Conservation (phyloP, 768 basidiomycete genomes). For the Russula compacta region DNA sequence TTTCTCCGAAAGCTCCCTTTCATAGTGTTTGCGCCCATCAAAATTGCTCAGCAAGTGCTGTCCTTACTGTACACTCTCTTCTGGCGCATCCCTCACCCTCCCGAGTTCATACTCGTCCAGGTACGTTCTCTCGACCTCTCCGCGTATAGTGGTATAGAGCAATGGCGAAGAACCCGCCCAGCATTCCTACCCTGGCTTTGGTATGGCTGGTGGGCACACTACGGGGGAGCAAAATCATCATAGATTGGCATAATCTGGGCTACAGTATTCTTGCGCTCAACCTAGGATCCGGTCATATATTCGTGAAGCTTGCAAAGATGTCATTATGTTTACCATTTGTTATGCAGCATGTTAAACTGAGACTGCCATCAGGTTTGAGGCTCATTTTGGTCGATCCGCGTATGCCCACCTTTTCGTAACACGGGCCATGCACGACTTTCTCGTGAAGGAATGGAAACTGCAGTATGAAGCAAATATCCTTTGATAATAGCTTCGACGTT, state of each 20-base stretch:
- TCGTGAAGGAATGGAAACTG: conserved; percentile 67
- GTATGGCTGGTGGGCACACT: conserved; percentile 65
- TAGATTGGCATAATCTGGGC: conserved; percentile 99
- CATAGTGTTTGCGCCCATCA: conserved; percentile 67
- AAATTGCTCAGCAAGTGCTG: conserved; percentile 62
- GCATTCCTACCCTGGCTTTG: conserved; percentile 85
- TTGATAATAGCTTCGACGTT: neutral
- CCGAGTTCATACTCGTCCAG: conserved; percentile 85
- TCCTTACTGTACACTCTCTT: conserved; percentile 55
- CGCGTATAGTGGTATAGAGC: neutral
- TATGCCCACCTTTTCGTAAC: conserved; percentile 94
- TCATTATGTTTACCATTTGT: conserved; percentile 27
- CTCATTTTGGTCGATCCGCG: conserved; percentile 66
- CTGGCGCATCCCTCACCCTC: conserved; percentile 51
- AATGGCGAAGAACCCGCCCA: conserved; percentile 77
- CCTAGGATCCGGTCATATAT: conserved; percentile 54
- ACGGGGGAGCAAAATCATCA: conserved; percentile 77
- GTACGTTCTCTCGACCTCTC: conserved; percentile 35
- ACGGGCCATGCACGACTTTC: conserved; percentile 65
- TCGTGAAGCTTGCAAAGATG: conserved; percentile 72
- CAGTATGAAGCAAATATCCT: conserved; percentile 40
- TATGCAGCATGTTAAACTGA: neutral
- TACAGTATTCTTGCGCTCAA: conserved; percentile 85
- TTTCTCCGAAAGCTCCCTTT: conserved; percentile 51
- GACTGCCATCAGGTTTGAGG: conserved; percentile 59